phyloP scores from a whole-genome alignment of 306 rosid species.

The Amphicarpaea edgeworthii region DNA sequence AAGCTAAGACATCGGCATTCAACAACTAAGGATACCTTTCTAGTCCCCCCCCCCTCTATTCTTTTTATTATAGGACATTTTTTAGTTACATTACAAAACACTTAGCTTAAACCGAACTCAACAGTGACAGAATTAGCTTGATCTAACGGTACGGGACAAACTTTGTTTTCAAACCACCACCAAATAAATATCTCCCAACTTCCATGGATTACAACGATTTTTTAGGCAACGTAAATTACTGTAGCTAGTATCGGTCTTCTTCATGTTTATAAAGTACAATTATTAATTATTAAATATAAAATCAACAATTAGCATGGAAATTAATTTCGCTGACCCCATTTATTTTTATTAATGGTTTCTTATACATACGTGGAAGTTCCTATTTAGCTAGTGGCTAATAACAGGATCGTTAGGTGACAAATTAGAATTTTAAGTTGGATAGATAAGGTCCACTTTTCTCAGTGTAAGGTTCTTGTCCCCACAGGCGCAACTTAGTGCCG shows the following conservation, averaged over 20 bases:
- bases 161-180: constrained; percentile 50
- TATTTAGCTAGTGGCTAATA: background rate
- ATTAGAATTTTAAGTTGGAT: constrained; percentile 35
- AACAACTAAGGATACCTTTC: constrained; percentile 49
- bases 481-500: constrained; percentile 44
- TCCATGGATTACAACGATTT: background rate
- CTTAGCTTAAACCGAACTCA: constrained; percentile 56
- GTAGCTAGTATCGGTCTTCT: background rate
- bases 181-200: constrained; percentile 44
- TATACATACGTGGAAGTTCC: background rate
- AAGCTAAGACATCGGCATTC: constrained; percentile 54
- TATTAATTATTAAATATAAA: background rate
- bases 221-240: background rate
- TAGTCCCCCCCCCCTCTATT: constrained; percentile 23
- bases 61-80: background rate
- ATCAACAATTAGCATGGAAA: background rate
- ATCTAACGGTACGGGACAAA: constrained; percentile 53
- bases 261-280: background rate
- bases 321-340: background rate
- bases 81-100: constrained; percentile 8
- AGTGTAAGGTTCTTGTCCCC: constrained; percentile 47
- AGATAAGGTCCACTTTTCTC: constrained; percentile 8
- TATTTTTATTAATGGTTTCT: background rate
- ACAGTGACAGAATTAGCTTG: constrained; percentile 42
- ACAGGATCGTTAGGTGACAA: constrained; percentile 27